A percentile compares a stretch with the other conserved stretches of the same genome.
phyloP scores from a whole-genome alignment of 306 rosid species.

The Cicer arietinum region DNA sequence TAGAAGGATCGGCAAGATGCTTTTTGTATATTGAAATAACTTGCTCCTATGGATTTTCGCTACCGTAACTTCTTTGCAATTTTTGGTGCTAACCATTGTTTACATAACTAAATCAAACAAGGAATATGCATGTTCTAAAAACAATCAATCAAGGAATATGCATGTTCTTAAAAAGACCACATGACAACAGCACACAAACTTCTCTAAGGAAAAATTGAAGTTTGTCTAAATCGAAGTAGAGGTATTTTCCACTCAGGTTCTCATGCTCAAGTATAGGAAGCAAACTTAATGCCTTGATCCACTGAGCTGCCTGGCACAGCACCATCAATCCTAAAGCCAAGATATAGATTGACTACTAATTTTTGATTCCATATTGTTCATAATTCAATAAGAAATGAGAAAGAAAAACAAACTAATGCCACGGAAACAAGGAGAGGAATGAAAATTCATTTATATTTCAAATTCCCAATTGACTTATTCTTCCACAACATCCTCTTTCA shows the following conservation, averaged over 20 bases:
- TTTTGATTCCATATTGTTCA: neutral
- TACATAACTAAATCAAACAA: neutral
- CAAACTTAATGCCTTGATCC: neutral
- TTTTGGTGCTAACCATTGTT: neutral
- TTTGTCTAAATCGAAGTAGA: neutral
- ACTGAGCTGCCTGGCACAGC: conserved; percentile 1
- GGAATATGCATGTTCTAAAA: neutral
- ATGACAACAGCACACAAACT: neutral
- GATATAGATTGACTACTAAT: neutral
- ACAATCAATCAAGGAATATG: neutral
- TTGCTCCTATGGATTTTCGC: neutral
- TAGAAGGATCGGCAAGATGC: too few relatives aligned
- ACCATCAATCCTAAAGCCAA: conserved; percentile 21
- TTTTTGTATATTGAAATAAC: too few relatives aligned
- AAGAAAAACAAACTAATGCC: neutral
- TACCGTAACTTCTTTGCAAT: neutral
- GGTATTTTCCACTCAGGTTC: neutral
- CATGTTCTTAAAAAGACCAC: neutral
- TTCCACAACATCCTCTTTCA: neutral
- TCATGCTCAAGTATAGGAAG: neutral
- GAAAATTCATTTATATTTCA: conserved; percentile 11
- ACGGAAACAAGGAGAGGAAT: neutral
- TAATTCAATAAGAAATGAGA: neutral
- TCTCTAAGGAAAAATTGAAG: neutral
- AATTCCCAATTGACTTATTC: neutral